These are phyloP conservation scores for Plasmodium coatneyi DNA, from an alignment of 169 alveolate genomes.

Conservation along the genomic window DNA sequence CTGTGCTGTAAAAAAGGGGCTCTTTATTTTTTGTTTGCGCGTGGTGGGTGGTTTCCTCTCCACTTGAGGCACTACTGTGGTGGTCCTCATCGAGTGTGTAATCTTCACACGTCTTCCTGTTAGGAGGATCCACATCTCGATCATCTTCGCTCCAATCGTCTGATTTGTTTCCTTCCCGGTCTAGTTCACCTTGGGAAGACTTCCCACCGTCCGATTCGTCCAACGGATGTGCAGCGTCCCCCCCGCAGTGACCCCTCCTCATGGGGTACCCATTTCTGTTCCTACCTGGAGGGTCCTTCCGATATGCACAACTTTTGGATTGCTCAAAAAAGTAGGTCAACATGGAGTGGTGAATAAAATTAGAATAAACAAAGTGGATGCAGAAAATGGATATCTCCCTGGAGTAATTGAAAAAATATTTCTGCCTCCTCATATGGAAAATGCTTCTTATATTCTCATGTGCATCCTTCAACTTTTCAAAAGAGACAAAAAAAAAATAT, in stretches of 20 bases:
- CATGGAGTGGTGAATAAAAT: constrained; percentile 41
- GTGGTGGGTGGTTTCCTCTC: background rate
- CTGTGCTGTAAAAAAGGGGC: background rate
- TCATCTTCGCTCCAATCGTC: background rate
- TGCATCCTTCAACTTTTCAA: background rate
- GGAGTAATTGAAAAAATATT: constrained; percentile 39
- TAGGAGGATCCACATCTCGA: background rate
- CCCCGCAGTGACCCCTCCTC: background rate
- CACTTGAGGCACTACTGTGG: background rate
- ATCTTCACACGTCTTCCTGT: background rate
- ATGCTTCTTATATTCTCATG: constrained; percentile 22
- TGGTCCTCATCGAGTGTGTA: background rate
- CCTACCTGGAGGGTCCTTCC: background rate
- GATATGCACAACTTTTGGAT: background rate
- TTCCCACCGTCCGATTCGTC: background rate
- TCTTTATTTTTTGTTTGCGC: background rate
- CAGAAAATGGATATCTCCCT: background rate
- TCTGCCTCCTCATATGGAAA: constrained; percentile 1
- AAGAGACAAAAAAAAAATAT: background rate
- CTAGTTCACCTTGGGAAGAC: background rate
- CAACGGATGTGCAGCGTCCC: background rate
- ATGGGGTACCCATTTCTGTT: background rate
- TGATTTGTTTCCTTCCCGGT: background rate
- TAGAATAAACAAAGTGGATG: constrained; percentile 43
- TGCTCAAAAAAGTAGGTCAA: constrained; percentile 34